Evolutionary conservation across 140 eudicot genomes (phyloP).

Genomic region (Erigeron philadelphicus): DNA sequence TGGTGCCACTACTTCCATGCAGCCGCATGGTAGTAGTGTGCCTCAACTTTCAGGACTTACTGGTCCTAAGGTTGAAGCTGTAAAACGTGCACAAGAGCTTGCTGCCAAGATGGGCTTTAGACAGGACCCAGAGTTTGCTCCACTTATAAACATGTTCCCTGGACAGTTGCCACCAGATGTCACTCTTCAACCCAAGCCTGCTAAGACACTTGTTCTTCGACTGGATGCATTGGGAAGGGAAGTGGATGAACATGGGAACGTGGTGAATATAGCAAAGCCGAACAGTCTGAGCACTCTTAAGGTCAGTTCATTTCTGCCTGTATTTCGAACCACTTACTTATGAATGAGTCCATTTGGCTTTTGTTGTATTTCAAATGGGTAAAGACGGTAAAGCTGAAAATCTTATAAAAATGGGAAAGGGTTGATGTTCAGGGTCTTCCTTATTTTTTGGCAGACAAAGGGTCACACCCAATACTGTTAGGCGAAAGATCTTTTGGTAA

Average conservation of each 20-base stretch:
- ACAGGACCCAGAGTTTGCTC: slow-evolving; percentile 90
- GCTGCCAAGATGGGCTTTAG: slow-evolving; percentile 96
- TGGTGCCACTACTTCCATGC: slow-evolving; percentile 34
- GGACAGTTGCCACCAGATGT: slow-evolving; percentile 86
- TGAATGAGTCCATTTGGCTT: slow-evolving; percentile 4
- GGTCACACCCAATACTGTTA: too few relatives aligned
- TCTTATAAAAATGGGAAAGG: background rate
- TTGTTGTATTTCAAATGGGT: background rate
- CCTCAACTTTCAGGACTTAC: slow-evolving; percentile 67
- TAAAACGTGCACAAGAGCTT: slow-evolving; percentile 89
- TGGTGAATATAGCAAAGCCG: slow-evolving; percentile 61
- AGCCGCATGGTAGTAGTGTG: slow-evolving; percentile 39
- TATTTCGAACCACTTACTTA: background rate
- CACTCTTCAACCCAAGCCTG: slow-evolving; percentile 71
- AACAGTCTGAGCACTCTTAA: slow-evolving; percentile 79
- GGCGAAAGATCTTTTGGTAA: too few relatives aligned
- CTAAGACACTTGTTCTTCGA: slow-evolving; percentile 90
- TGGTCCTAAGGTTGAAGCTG: slow-evolving; percentile 73
- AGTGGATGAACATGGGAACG: slow-evolving; percentile 92
- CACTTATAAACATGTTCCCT: slow-evolving; percentile 86
- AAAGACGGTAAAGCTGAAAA: background rate
- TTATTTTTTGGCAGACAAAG: too few relatives aligned
- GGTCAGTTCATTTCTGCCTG: slow-evolving; percentile 38
- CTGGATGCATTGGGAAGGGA: slow-evolving; percentile 90
- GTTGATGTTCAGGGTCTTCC: too few relatives aligned